phyloP scores from a whole-genome alignment of 2,329 filamentous ascomycete genomes.

The Aureobasidium vineae region DNA sequence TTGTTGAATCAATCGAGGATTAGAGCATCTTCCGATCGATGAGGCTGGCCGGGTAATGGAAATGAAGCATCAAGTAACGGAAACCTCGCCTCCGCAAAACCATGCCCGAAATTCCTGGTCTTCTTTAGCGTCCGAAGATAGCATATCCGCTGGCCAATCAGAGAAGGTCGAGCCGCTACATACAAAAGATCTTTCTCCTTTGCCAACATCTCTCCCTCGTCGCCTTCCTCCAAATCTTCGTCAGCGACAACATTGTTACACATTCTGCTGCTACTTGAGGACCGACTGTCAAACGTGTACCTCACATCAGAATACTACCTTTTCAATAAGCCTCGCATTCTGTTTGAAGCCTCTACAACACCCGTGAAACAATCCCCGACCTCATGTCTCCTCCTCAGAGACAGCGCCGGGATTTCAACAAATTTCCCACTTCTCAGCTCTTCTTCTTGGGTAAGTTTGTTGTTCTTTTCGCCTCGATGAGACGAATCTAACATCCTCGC shows the following conservation, averaged over 20 bases:
- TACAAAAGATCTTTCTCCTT: constrained; percentile 24
- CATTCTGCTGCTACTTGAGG: neutral
- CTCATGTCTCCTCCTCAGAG: constrained; percentile 22
- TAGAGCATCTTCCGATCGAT: neutral
- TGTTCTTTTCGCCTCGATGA: neutral
- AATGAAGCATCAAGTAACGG: constrained; percentile 24
- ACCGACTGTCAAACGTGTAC: neutral
- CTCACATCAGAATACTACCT: neutral
- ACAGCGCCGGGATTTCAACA: constrained; percentile 58
- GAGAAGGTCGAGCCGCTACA: neutral
- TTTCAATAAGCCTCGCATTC: constrained; percentile 1
- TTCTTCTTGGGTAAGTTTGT: constrained; percentile 71
- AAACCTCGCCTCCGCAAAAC: constrained; percentile 20
- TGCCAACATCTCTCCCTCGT: constrained; percentile 12
- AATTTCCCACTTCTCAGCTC: constrained; percentile 78
- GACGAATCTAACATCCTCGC: constrained; percentile 6
- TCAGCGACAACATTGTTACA: neutral
- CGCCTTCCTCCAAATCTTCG: constrained; percentile 4
- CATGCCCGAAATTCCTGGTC: constrained; percentile 4
- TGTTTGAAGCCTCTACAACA: constrained; percentile 6
- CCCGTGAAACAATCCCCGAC: neutral
- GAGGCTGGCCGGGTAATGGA: neutral
- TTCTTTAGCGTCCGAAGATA: constrained; percentile 15
- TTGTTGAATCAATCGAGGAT: neutral
- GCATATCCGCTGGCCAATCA: neutral